Base-by-base conservation (phyloP, 495 filamentous ascomycete genomes). In the Bathelium albidoporum region DNA sequence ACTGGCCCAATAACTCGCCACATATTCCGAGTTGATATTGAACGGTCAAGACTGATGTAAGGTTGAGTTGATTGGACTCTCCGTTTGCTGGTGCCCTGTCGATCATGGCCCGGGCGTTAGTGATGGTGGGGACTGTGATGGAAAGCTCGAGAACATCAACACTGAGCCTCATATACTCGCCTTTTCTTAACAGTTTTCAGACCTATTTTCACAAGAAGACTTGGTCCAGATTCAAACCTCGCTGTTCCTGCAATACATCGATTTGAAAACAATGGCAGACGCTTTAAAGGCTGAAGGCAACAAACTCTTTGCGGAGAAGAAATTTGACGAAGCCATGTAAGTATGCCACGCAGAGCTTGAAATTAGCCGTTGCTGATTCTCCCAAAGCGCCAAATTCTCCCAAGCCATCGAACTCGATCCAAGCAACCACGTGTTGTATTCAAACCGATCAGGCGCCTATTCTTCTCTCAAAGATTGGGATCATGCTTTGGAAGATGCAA, bases 371-470 rank as follows among this genome's bases (percentile, higher is more conserved):
- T 20, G 41, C 60, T 67, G 62, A 69, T 55, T 66, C 52, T 2
- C 24, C 29, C n/a, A 36, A 66, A 96, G 91, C 73, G 88, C 91
- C 63, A 92, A 96, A 72, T 98, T 98, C 78, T 86, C 91, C 59
- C 79, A 96, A 78, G 94, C 95, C 53, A 95, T 98, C 70, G 86
- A 83, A n/a, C 76, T 95, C 68, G 89, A 96, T 58, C 84, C 94
- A 24, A 73, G 73, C 64, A 97, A 98, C 75, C 94, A 98, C 76
- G 89, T 98, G 64, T 86, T 98, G 60, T 97, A 94, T 81, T 97
- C 93, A 69, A 98, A 98, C 77, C 87, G 94, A 62, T 97, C 95
- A 10, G 94, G 90, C 59, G 91, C 94, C n/a, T 95, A 94, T 72
- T 86, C 91, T 26, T 96, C 95, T 10, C 89, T 93, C 72, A 86